Percentiles rank a stretch among this genome's conserved stretches.
Evolutionary conservation across 2,329 filamentous ascomycete species (phyloP).

Genomic region (Sporothrix luriei): DNA sequence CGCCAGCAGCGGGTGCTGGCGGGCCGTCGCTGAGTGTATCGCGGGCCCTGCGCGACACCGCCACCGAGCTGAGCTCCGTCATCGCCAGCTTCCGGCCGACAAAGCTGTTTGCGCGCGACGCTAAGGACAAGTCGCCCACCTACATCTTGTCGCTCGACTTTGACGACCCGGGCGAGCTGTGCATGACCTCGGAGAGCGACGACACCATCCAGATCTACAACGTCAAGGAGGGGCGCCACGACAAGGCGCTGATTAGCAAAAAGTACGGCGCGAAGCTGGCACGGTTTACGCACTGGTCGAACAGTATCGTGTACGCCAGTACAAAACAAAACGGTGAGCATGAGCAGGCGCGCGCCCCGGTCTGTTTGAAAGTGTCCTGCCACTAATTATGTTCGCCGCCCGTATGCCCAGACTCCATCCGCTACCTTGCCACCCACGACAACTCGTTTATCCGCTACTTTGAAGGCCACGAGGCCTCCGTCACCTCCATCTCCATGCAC

Average conservation of each 20-base stretch:
- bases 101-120: slow-evolving; percentile 66
- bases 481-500: slow-evolving; percentile 81
- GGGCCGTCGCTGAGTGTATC: slow-evolving; percentile 53
- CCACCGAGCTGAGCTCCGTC: slow-evolving; percentile 74
- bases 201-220: slow-evolving; percentile 96
- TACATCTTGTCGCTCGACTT: slow-evolving; percentile 91
- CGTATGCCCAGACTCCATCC: slow-evolving; percentile 66
- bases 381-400: background rate
- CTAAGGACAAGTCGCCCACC: slow-evolving; percentile 58
- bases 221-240: slow-evolving; percentile 83
- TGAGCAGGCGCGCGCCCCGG: slow-evolving; percentile 43
- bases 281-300: slow-evolving; percentile 88
- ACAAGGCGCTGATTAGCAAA: slow-evolving; percentile 88
- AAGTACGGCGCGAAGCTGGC: slow-evolving; percentile 96
- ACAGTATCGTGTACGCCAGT: slow-evolving; percentile 91
- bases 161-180: slow-evolving; percentile 89
- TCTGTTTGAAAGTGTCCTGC: no score
- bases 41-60: slow-evolving; percentile 52
- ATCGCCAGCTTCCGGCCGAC: slow-evolving; percentile 77
- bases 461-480: slow-evolving; percentile 80
- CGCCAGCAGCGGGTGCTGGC: slow-evolving; percentile 43
- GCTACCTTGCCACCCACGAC: slow-evolving; percentile 88
- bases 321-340: slow-evolving; percentile 84
- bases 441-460: slow-evolving; percentile 98
- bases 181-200: slow-evolving; percentile 89